Percentiles rank a stretch among this genome's conserved stretches.
These are phyloP conservation scores for Trametes gibbosa DNA, from an alignment of 768 basidiomycete genomes.

Conservation along the genomic window DNA sequence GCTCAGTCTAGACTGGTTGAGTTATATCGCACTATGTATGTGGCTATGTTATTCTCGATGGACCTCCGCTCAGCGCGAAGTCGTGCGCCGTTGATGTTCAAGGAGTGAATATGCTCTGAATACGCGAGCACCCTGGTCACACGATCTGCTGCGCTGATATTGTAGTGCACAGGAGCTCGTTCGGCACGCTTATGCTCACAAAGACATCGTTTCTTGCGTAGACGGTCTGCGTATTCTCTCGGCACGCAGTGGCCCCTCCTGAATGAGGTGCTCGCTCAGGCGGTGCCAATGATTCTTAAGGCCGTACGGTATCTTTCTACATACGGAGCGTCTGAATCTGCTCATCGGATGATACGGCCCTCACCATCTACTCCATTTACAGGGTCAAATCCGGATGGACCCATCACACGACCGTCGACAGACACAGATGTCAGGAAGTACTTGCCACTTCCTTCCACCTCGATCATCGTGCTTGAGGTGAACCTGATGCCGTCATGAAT, in stretches of 20 bases:
- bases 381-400: neutral
- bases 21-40: slow-evolving; percentile 15
- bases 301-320: neutral
- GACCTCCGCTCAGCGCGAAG: neutral
- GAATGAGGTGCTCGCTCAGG: no score
- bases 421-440: no score
- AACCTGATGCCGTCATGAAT: neutral
- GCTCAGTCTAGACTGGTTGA: neutral
- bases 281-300: neutral
- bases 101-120: no score
- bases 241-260: neutral
- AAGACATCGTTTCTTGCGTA: no score
- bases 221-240: neutral
- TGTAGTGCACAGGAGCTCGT: no score
- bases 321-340: neutral
- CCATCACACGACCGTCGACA: no score
- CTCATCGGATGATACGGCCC: neutral
- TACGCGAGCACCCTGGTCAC: no score
- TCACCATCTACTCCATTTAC: neutral
- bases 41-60: slow-evolving; percentile 4
- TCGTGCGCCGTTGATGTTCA: no score
- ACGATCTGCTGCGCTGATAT: no score
- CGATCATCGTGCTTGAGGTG: neutral
- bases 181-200: no score
- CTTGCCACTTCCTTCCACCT: neutral